Conservation (phyloP, 768 basidiomycete genomes). For the Cyclocybe cylindracea region DNA sequence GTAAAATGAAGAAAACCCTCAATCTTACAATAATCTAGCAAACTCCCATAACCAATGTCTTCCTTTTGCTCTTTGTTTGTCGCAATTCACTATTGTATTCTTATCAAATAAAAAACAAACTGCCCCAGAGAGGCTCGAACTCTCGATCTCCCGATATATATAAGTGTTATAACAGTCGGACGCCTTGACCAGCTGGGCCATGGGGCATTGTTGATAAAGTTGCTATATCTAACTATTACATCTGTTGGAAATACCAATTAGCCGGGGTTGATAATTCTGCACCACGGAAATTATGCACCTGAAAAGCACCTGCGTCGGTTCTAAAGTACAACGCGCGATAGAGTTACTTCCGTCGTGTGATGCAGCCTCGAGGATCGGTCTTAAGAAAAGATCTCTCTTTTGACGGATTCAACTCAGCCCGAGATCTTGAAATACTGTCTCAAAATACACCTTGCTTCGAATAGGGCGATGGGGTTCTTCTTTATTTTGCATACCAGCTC, state of each 20-base stretch:
- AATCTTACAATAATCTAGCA: too few relatives aligned
- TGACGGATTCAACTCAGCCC: too few relatives aligned
- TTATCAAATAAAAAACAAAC: constrained; percentile 3
- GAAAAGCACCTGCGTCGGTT: not conserved
- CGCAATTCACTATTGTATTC: not conserved
- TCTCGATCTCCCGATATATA: constrained; percentile 24
- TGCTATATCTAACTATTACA: not conserved
- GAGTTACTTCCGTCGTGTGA: too few relatives aligned
- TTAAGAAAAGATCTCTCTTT: too few relatives aligned
- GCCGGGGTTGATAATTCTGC: not conserved
- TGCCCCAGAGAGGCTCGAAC: constrained; percentile 27
- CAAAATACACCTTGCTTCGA: too few relatives aligned
- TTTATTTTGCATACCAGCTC: too few relatives aligned
- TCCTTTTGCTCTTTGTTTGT: too few relatives aligned
- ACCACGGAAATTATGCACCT: not conserved
- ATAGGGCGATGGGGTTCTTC: too few relatives aligned
- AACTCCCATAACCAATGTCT: too few relatives aligned
- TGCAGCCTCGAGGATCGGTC: too few relatives aligned
- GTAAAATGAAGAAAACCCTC: not conserved
- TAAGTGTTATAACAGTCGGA: constrained; percentile 22
- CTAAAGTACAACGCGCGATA: too few relatives aligned
- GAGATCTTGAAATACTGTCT: too few relatives aligned
- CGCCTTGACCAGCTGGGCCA: constrained; percentile 26
- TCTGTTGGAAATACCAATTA: not conserved
- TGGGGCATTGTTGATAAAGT: constrained; percentile 12